Base-by-base conservation (phyloP, 495 filamentous ascomycete species). In the Penicillium crystallinum region DNA sequence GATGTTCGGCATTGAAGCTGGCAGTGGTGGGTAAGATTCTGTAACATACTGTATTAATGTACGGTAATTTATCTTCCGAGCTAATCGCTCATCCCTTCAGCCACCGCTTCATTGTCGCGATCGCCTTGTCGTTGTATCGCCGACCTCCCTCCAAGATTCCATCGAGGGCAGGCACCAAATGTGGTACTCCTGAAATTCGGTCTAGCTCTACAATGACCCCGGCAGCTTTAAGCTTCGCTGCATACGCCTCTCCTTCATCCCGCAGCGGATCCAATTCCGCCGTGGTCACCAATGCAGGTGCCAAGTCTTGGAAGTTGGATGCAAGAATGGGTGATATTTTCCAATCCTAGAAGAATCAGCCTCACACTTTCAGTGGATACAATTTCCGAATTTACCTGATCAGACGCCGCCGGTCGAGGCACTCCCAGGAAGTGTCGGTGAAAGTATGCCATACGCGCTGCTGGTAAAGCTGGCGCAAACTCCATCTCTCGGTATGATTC, bases 161-260 rank as follows among this genome's bases (percentile, higher is more conserved):
- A 53, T 78, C 73, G 11, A 76, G 35, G 1, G 18, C 12, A 14
- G 53, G 46, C 53, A 73, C 63, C 2, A 62, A 53, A 61, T 78
- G 75, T 0, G 75, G 58, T 21, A 54, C 65, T 23, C 68, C 73
- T 14, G 53, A 18, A 30, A 63, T 64, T 15, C 62, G 66, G 15
- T 68, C 46, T 43, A 69, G 10, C 12, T 70, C 63, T 12, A 73
- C 67, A 17, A 58, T 49, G 42, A 66, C 66, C 1, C 72, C 75
- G 2, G 71, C 66, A 17, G 61, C 63, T 39, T 66, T 54, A 47
- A 81, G 53, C 34, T 71, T 69, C 15, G 61, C 53, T 2, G 70
- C 77, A 63, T 77, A 78, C 12, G 54, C 53, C 49, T 74, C 68
- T 5, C 73, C 73, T 53, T 79, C 74, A 47, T 76, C 68, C 25